phyloP scores from a whole-genome alignment of 805 yeast genomes.

The Hermanozyma aechmeae region DNA sequence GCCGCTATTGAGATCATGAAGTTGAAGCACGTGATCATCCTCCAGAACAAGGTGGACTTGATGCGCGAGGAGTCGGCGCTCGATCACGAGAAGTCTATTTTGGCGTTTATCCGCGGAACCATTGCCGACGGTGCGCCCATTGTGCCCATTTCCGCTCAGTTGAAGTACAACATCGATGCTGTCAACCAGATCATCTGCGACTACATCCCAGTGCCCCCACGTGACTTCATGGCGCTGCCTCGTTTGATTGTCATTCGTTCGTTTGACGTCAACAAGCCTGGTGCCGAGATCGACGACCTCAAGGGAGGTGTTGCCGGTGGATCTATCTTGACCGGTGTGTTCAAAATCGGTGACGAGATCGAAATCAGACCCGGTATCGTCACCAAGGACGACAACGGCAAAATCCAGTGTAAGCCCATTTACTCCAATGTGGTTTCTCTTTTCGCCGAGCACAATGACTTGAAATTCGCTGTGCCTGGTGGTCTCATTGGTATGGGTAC shows the following conservation, averaged over 20 bases:
- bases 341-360: slow-evolving; percentile 94
- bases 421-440: slow-evolving; percentile 88
- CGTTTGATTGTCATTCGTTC: slow-evolving; percentile 95
- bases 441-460: slow-evolving; percentile 95
- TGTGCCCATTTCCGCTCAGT: slow-evolving; percentile 97
- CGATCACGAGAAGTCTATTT: slow-evolving; percentile 89
- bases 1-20: slow-evolving; percentile 99
- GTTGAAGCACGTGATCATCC: slow-evolving; percentile 87
- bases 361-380: slow-evolving; percentile 99
- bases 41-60: slow-evolving; percentile 96
- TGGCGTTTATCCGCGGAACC: slow-evolving; percentile 92
- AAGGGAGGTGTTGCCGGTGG: slow-evolving; percentile 99
- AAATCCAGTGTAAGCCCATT: slow-evolving; percentile 92
- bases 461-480: slow-evolving; percentile 99
- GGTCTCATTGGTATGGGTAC: slow-evolving; percentile 99
- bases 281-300: slow-evolving; percentile 91
- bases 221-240: slow-evolving; percentile 92
- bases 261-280: slow-evolving; percentile 98
- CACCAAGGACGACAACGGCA: slow-evolving; percentile 80
- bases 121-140: slow-evolving; percentile 99
- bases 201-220: slow-evolving; percentile 89
- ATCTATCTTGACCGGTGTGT: slow-evolving; percentile 92
- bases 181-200: slow-evolving; percentile 94
- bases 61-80: slow-evolving; percentile 96
- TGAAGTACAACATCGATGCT: slow-evolving; percentile 97